Base-by-base conservation (phyloP, 2,329 filamentous ascomycete genomes). In the Xylariales sp. region DNA sequence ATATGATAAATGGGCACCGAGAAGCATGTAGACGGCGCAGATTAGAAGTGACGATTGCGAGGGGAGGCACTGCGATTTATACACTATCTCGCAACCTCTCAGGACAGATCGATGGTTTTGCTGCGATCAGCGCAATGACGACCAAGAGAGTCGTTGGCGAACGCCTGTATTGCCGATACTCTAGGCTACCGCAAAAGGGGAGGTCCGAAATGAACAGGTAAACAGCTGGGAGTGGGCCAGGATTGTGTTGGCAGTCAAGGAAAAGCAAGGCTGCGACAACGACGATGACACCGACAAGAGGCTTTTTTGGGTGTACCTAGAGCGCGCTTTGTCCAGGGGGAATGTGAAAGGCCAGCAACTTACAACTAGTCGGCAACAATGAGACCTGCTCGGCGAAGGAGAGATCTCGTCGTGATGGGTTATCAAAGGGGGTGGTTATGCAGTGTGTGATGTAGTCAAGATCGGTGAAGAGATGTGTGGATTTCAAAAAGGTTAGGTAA, bases 321-420 rank as follows among this genome's bases (percentile, higher is more conserved):
- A 50, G 64, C 53, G 61, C 66, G 72, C 74, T 76, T 75, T 76
- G 75, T 76, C 65, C 41, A 43, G 34, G 49, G 16, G 50, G 56
- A 59, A 58, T 18, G 63, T 45, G 50, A 64, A 60, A 53, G 65
- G 36, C 62, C 23, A 59, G 54, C 14, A 45, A 78, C 76, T 77
- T 76, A 78, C 75, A 75, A 77, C 73, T 74, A 76, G 71, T 69
- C 65, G 67, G 72, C 72, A 75, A 76, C 70, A 74, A 75, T 75
- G 76, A 78, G 76, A 78, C 76, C 77, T 78, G 77, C 77, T 78
- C 77, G 69, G 72, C 72, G 74, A 76, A 76, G 69, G 76, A 77
- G 76, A 77, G 77, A 78, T 77, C 75, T 77, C 67, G 74, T 72
- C 71, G 73, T 73, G 73, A 75, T 75, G 73, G 64, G 74, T 62